These are phyloP conservation scores for Plectosphaerella plurivora DNA, from an alignment of 2,329 filamentous ascomycete species.

Conservation along the genomic window DNA sequence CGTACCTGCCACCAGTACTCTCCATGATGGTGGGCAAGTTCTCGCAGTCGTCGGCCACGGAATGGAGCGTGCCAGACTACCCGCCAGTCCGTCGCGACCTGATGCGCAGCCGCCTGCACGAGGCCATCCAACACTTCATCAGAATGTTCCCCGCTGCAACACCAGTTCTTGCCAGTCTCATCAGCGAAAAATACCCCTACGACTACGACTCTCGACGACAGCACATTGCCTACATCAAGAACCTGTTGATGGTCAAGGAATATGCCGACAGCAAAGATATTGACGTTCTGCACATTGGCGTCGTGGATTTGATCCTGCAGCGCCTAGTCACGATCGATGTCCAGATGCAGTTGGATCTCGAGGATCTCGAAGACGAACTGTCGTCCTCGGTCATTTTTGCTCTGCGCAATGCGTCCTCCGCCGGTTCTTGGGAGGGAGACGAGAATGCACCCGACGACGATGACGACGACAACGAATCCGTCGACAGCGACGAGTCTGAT, in stretches of 20 bases:
- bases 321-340: conserved; percentile 91
- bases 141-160: conserved; percentile 77
- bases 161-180: conserved; percentile 61
- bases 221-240: conserved; percentile 86
- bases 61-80: conserved; percentile 47
- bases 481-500: conserved; percentile 64
- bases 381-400: conserved; percentile 66
- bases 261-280: conserved; percentile 76
- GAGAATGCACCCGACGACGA: conserved; percentile 51
- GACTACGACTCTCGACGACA: conserved; percentile 69
- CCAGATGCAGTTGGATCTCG: conserved; percentile 88
- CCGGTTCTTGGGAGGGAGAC: conserved; percentile 41
- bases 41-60: conserved; percentile 41
- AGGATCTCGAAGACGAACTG: conserved; percentile 86
- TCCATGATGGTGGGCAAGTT: conserved; percentile 80
- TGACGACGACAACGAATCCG: conserved; percentile 66
- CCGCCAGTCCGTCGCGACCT: conserved; percentile 56
- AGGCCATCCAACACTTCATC: conserved; percentile 70
- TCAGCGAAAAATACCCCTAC: conserved; percentile 69
- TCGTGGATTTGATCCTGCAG: conserved; percentile 79
- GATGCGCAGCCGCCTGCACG: conserved; percentile 72
- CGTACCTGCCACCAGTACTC: conserved; percentile 70
- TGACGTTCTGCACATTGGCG: conserved; percentile 38
- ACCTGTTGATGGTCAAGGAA: conserved; percentile 70
- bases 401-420: conserved; percentile 32